Evolutionary conservation across 805 yeast species (phyloP).

Genomic region (Hanseniaspora lindneri): DNA sequence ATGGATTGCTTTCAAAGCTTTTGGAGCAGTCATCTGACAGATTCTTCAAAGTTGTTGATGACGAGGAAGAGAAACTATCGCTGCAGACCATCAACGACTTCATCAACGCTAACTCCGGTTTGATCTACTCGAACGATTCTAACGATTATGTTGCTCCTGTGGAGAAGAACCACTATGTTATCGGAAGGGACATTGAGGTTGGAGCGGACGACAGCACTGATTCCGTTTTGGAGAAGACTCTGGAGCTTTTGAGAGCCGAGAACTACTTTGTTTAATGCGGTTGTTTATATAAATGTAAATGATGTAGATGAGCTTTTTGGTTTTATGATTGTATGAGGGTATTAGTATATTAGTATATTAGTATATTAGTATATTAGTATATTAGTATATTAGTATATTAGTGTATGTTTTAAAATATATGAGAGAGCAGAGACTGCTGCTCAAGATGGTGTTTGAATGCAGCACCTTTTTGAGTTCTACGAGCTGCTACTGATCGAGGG

Average conservation of each 20-base stretch:
- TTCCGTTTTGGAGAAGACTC: conserved; percentile 63
- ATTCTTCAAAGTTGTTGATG: conserved; percentile 45
- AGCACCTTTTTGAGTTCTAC: too few species aligned
- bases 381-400: too few species aligned
- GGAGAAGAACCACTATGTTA: conserved; percentile 32
- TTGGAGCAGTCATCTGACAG: conserved; percentile 83
- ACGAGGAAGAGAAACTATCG: conserved; percentile 38
- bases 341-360: too few species aligned
- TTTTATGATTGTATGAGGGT: too few species aligned
- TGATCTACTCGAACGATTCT: conserved; percentile 44
- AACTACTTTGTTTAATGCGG: conserved; percentile 55
- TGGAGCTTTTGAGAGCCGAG: conserved; percentile 62
- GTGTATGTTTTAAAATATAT: too few species aligned
- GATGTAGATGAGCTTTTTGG: too few species aligned
- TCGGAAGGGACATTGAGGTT: conserved; percentile 39
- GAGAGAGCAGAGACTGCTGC: too few species aligned
- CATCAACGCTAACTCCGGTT: conserved; percentile 78
- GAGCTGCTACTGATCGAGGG: too few species aligned
- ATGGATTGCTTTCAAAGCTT: conserved; percentile 79
- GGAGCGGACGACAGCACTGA: conserved; percentile 46
- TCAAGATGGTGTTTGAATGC: too few species aligned
- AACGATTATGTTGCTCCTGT: conserved; percentile 16
- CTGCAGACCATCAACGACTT: conserved; percentile 32
- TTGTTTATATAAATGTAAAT: neutral
- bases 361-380: too few species aligned